phyloP scores from a whole-genome alignment of 768 basidiomycete species.

The Auriscalpium orientale region DNA sequence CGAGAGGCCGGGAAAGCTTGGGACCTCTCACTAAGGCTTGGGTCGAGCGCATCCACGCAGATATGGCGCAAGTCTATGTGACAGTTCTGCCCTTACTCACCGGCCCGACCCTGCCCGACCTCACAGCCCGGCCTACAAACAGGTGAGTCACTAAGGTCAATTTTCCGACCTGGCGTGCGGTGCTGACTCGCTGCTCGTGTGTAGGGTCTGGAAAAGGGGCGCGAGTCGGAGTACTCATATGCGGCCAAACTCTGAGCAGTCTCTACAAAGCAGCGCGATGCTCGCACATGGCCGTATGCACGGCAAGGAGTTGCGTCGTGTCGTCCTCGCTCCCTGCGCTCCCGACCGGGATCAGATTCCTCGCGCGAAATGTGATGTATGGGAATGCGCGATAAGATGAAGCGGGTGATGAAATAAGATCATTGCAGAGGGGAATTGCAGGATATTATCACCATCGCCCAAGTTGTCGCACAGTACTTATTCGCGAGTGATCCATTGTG shows the following conservation, averaged over 20 bases:
- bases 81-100: background rate
- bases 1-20: conserved; percentile 10
- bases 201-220: conserved; percentile 22
- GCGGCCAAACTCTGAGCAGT: too few relatives aligned
- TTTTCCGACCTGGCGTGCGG: background rate
- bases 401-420: too few relatives aligned
- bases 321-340: conserved; percentile 29
- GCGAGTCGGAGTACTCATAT: too few relatives aligned
- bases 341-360: conserved; percentile 28
- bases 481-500: too few relatives aligned
- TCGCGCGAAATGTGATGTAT: conserved; percentile 17
- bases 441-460: too few relatives aligned
- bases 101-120: background rate
- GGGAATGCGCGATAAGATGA: too few relatives aligned
- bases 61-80: conserved; percentile 12
- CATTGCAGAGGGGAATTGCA: too few relatives aligned
- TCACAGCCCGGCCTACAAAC: conserved; percentile 22
- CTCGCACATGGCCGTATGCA: conserved; percentile 27
- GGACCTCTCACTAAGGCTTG: conserved; percentile 29
- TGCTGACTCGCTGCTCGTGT: background rate
- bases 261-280: background rate
- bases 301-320: conserved; percentile 27
- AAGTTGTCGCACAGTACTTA: too few relatives aligned
- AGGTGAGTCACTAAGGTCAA: conserved; percentile 6
- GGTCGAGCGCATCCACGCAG: conserved; percentile 28